Base-by-base conservation (phyloP, 495 filamentous ascomycete genomes). In the Penicillium manginii region DNA sequence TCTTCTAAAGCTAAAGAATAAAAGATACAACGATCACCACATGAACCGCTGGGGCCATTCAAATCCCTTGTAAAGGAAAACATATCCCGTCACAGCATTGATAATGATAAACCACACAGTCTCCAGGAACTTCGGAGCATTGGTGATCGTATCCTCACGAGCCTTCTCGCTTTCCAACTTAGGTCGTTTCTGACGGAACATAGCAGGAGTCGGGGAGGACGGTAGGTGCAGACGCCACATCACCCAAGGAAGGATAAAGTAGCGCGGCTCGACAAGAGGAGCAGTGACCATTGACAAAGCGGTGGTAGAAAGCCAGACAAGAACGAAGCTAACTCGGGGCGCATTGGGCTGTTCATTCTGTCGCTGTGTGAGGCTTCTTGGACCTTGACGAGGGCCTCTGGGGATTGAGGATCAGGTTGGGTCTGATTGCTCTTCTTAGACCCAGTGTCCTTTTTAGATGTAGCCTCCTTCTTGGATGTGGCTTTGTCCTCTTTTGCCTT, bases 181-280 rank as follows among this genome's bases (percentile, higher is more conserved):
- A 2, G 60, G 61, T 9, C 66, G 66, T 33, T 58, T 51, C 10
- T 70, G 43, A 18, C 67, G 61, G 40, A 71, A 72, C 46, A 61
- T 60, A 9, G 70, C 59, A 14, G 73, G 75, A 18, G 61, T 69
- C 32, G 76, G 76, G 45, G 71, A 63, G 14, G 73, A 63, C 9
- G 89, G 89, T 0, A 97, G 73, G 70, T 96, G 85, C 12, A 97
- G 73, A 9, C 96, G 81, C 91, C 92, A 98, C 67, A 97, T 84
- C 26, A 97, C 84, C 94, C 94, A 98, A 0, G 93, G 93, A 3
- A 96, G 79, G 67, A 98, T 93, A 68, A 96, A 93, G 68, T 98
- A 98, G 4, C 94, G 83, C 2, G 92, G 93, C 65, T 98, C 94
- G 12, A 98, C 93, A 2, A 98, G 82, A 2, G 94, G 92, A 0